Percentiles rank a stretch among this genome's conserved stretches.
Conservation (phyloP, 306 rosid species). For the Dalbergia cochinchinensis region DNA sequence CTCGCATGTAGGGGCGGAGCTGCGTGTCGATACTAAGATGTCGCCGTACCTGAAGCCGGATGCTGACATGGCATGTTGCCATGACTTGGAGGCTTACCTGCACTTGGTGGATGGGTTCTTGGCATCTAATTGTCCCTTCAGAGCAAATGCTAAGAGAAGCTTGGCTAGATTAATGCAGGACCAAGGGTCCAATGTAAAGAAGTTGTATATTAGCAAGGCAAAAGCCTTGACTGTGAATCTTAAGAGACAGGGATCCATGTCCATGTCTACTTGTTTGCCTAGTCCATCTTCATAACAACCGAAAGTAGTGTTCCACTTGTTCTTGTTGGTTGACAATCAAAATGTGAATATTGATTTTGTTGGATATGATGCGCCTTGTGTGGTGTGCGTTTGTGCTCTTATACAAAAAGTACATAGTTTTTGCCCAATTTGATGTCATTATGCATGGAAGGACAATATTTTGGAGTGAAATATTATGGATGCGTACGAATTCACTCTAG, state of each 20-base stretch:
- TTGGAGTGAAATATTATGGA: too few relatives aligned
- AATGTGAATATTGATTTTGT: slow-evolving; percentile 33
- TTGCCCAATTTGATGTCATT: not conserved
- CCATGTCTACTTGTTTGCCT: slow-evolving; percentile 67
- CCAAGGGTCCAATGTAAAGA: slow-evolving; percentile 78
- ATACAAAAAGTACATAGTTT: not conserved
- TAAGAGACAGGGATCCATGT: slow-evolving; percentile 50
- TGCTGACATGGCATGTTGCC: slow-evolving; percentile 91
- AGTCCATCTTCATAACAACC: slow-evolving; percentile 65
- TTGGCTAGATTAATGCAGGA: slow-evolving; percentile 73
- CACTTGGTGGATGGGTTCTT: slow-evolving; percentile 91
- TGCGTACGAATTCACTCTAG: too few relatives aligned
- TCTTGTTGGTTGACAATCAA: not conserved
- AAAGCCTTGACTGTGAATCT: slow-evolving; percentile 65
- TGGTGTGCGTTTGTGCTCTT: not conserved
- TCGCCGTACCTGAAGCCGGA: slow-evolving; percentile 87
- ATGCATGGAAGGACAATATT: too few relatives aligned
- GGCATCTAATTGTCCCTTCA: slow-evolving; percentile 86
- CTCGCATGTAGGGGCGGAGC: slow-evolving; percentile 84
- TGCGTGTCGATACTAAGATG: slow-evolving; percentile 81
- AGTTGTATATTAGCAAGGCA: slow-evolving; percentile 80
- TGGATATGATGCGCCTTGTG: not conserved
- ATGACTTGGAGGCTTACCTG: slow-evolving; percentile 90
- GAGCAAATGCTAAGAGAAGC: slow-evolving; percentile 88
- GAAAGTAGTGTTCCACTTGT: too few relatives aligned